Evolutionary conservation across 2,329 filamentous ascomycete species (phyloP), one percentile per base, ranked within the genome.

Genomic region (Alternaria conjuncta): DNA sequence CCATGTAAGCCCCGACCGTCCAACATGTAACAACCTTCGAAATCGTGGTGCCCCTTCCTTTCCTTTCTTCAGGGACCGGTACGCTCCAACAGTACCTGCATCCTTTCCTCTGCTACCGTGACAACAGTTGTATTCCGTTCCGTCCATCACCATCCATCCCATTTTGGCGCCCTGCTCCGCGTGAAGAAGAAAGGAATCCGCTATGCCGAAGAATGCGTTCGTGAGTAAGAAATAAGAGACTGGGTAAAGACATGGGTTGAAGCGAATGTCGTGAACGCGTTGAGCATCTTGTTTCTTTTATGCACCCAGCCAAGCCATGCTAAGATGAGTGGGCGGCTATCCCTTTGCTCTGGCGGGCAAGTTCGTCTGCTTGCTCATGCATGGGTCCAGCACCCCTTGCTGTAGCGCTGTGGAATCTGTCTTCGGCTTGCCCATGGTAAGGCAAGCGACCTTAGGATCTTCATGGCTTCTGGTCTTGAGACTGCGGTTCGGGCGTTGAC

Each of bases 401-500:
- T 28, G 20, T 32, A 23, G 28, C 36, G 3, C 20, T 21, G 1
- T 3, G 20, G 36, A 32, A 1, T 41, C 4, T 21, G 30, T 59
- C 28, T 15, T 6, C 20, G 20, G 28, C 45, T 57, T 55, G 53
- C 20, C 21, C 20, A 20, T 46, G 23, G 46, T 30, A 51, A 47
- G 28, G 47, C 44, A 62, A 51, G 23, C 20, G 15, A 21, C 30
- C 28, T 26, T n/a, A 8, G 4, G 7, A 12, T 30, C 13, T 47
- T 67, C 64, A 70, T 63, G 66, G 65, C 50, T 65, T 65, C 10
- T 62, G 61, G 5, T 67, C 55, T 20, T 63, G 55, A 6, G 63
- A 53, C 15, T 60, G 64, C 10, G 71, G 68, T 55, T 61, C 64
- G 26, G 69, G 65, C 10, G 69, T 70, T 2, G 61, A 55, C 57